Conservation (phyloP, 306 rosid species). For the Psophocarpus tetragonolobus region DNA sequence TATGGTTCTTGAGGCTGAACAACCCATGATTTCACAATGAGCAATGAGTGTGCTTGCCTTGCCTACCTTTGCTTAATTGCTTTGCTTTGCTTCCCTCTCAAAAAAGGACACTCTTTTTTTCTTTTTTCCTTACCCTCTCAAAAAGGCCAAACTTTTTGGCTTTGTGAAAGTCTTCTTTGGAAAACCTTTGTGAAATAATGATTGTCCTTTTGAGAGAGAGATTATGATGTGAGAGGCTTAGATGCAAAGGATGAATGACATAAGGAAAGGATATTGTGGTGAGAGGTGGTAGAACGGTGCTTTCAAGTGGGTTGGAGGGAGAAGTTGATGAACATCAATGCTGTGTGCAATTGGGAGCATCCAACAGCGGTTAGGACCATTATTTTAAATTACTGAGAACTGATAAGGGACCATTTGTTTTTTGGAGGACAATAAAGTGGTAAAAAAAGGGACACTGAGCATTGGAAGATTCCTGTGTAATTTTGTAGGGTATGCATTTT, state of each 20-base stretch:
- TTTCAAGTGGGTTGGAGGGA: constrained; percentile 48
- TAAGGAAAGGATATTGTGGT: not conserved
- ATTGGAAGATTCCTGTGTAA: constrained; percentile 38
- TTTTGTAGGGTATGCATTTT: constrained; percentile 17
- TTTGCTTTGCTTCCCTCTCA: constrained; percentile 15
- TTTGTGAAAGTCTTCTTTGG: constrained; percentile 18
- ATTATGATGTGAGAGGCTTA: constrained; percentile 28
- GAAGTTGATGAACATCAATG: constrained; percentile 47
- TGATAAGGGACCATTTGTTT: constrained; percentile 41
- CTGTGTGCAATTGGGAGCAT: not conserved
- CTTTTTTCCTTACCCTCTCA: not conserved
- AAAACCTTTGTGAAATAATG: constrained; percentile 22
- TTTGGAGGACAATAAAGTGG: not conserved
- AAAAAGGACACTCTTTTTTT: constrained; percentile 14
- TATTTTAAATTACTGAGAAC: constrained; percentile 29
- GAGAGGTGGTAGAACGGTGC: constrained; percentile 46
- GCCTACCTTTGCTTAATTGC: not conserved
- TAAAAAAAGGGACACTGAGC: not conserved
- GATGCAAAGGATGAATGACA: constrained; percentile 37
- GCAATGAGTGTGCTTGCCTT: not conserved
- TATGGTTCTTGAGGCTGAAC: constrained; percentile 74
- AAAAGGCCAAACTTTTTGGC: constrained; percentile 30
- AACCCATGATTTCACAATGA: constrained; percentile 62
- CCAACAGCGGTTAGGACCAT: constrained; percentile 24
- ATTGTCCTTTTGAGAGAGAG: not conserved